A percentile compares a stretch with the other conserved stretches of the same genome.
Conservation (phyloP, 2,329 filamentous ascomycete genomes). For the Beauveria caledonica region DNA sequence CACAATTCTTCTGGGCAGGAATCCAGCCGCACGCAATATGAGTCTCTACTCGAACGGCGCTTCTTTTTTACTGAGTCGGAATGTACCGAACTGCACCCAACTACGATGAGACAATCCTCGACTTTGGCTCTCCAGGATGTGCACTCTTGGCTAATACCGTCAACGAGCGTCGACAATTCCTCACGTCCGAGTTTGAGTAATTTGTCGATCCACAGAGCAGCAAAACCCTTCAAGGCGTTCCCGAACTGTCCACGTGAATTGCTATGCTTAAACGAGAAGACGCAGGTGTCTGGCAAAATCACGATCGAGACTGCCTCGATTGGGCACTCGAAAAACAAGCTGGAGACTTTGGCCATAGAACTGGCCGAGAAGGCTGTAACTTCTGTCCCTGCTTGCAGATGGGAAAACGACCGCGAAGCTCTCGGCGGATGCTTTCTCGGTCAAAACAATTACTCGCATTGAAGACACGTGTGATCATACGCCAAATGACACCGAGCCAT, state of each 20-base stretch:
- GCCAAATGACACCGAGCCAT: constrained; percentile 87
- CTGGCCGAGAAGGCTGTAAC: constrained; percentile 12
- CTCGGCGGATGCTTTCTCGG: constrained; percentile 12
- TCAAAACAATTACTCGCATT: constrained; percentile 39
- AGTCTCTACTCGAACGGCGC: constrained; percentile 55
- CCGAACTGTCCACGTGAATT: constrained; percentile 54
- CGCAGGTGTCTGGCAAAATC: constrained; percentile 54
- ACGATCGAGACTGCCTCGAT: constrained; percentile 47
- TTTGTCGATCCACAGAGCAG: constrained; percentile 55
- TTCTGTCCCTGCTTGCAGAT: constrained; percentile 13
- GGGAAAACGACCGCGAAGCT: constrained; percentile 10
- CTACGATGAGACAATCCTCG: constrained; percentile 12
- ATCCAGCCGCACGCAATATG: constrained; percentile 53
- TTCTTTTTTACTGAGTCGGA: constrained; percentile 61
- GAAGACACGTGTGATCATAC: constrained; percentile 77
- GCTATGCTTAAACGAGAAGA: constrained; percentile 50
- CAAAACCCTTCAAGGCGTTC: constrained; percentile 58
- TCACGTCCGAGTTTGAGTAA: constrained; percentile 64
- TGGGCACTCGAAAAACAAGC: constrained; percentile 49
- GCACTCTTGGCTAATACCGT: constrained; percentile 14
- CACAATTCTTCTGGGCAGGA: neutral
- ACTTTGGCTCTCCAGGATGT: constrained; percentile 15
- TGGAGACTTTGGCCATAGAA: constrained; percentile 42
- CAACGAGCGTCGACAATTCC: constrained; percentile 44
- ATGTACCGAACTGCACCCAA: constrained; percentile 38